Evolutionary conservation across 352 stramenopile genomes (phyloP).

Genomic region (Phytophthora tentaculata): DNA sequence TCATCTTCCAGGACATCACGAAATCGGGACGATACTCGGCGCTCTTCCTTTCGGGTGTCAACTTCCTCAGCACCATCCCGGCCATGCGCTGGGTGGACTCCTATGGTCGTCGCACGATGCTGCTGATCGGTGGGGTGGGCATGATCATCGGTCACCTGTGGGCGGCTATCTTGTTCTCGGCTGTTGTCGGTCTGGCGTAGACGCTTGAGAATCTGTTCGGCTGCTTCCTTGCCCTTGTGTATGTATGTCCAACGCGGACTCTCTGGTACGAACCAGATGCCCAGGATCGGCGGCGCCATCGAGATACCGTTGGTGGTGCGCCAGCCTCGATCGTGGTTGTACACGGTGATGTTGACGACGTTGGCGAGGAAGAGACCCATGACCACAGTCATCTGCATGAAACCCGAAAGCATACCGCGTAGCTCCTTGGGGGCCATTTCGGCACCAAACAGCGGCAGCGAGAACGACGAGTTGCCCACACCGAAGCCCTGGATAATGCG

Average conservation of each 20-base stretch:
- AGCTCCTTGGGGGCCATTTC: conserved; percentile 72
- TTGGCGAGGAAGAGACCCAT: conserved; percentile 53
- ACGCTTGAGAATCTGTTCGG: conserved; percentile 29
- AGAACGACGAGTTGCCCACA: conserved; percentile 62
- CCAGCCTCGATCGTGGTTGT: conserved; percentile 44
- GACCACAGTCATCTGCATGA: conserved; percentile 70
- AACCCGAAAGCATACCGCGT: conserved; percentile 63
- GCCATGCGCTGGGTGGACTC: conserved; percentile 57
- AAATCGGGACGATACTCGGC: conserved; percentile 45
- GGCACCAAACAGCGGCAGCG: conserved; percentile 54
- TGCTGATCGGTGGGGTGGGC: no score
- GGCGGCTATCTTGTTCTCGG: no score
- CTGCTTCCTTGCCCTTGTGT: conserved; percentile 48
- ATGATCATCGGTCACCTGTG: no score
- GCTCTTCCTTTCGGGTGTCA: conserved; percentile 54
- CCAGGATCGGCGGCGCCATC: conserved; percentile 46
- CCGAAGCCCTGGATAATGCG: conserved; percentile 49
- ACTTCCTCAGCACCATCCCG: conserved; percentile 55
- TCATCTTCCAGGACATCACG: conserved; percentile 60
- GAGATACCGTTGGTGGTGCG: conserved; percentile 49
- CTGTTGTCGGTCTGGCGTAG: conserved; percentile 48
- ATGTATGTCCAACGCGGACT: conserved; percentile 47
- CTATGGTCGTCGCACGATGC: conserved; percentile 35
- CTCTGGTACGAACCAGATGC: conserved; percentile 53
- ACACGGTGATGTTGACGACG: conserved; percentile 47